Percentiles rank a stretch among this genome's conserved stretches.
Conservation (phyloP, 2,329 filamentous ascomycete species). For the Colletotrichum camelliae region DNA sequence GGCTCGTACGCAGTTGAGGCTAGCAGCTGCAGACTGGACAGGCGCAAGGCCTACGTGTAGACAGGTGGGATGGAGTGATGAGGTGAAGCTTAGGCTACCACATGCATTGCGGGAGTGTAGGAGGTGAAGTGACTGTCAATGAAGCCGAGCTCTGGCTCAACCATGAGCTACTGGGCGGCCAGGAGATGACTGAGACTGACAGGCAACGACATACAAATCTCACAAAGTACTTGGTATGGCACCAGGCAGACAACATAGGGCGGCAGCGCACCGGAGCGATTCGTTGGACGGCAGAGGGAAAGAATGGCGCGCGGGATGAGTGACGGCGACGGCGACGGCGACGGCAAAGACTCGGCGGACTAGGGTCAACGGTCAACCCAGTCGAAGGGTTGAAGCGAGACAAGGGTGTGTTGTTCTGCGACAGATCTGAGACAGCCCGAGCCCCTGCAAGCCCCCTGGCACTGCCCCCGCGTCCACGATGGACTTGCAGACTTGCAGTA, state of each 20-base stretch:
- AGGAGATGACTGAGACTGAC: not conserved
- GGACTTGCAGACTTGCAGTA: conserved; percentile 23
- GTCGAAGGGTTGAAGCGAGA: conserved; percentile 21
- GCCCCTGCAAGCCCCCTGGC: conserved; percentile 28
- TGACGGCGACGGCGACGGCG: not conserved
- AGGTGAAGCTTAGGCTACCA: not conserved
- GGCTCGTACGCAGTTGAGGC: not conserved
- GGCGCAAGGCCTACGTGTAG: not conserved
- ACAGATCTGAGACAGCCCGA: conserved; percentile 48
- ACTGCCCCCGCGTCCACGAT: conserved; percentile 23
- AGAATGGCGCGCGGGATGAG: not conserved
- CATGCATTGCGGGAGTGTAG: not conserved
- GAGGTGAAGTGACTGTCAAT: not conserved
- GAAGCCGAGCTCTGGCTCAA: not conserved
- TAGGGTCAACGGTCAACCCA: conserved; percentile 13
- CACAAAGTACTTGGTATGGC: not conserved
- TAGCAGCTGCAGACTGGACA: not conserved
- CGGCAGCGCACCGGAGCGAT: not conserved
- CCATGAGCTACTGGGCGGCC: not conserved
- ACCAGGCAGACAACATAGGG: not conserved
- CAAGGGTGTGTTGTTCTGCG: conserved; percentile 36
- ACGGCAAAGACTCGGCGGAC: not conserved
- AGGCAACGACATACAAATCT: not conserved
- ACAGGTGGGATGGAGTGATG: not conserved
- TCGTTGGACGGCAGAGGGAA: not conserved